These are phyloP conservation scores for Metschnikowia drakensbergensis DNA, from an alignment of 805 yeast species.

Conservation along the genomic window DNA sequence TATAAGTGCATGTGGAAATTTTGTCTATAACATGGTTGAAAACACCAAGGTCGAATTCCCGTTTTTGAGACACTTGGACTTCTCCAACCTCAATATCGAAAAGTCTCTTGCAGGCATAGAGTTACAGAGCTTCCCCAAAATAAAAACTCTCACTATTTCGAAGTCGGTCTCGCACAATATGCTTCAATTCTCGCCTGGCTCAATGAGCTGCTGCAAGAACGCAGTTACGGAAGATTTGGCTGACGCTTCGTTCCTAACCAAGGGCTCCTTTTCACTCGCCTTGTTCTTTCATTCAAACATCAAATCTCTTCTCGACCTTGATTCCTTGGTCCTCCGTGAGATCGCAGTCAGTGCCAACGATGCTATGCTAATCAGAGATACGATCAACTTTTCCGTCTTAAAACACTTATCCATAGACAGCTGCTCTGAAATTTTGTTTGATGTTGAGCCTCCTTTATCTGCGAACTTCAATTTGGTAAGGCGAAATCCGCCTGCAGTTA, in stretches of 20 bases:
- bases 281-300: background rate
- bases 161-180: background rate
- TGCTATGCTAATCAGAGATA: slow-evolving; percentile 8
- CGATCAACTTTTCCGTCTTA: slow-evolving; percentile 5
- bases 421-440: slow-evolving; percentile 11
- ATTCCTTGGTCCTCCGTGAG: slow-evolving; percentile 8
- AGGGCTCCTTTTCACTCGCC: slow-evolving; percentile 1
- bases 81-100: slow-evolving; percentile 9
- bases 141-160: slow-evolving; percentile 10
- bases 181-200: slow-evolving; percentile 6
- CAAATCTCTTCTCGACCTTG: slow-evolving; percentile 4
- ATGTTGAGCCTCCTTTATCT: background rate
- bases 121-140: slow-evolving; percentile 4
- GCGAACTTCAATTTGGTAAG: slow-evolving; percentile 6
- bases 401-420: slow-evolving; percentile 11
- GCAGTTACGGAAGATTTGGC: slow-evolving; percentile 7
- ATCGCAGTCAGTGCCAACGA: slow-evolving; percentile 10
- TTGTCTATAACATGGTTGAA: background rate
- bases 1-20: slow-evolving; percentile 13
- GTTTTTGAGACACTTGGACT: slow-evolving; percentile 9
- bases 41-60: background rate
- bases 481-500: slow-evolving; percentile 12
- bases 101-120: slow-evolving; percentile 3
- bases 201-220: slow-evolving; percentile 8
- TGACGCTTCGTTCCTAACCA: background rate